A percentile compares a stretch with the other conserved stretches of the same genome.
Evolutionary conservation across 805 yeast genomes (phyloP).

Genomic region (Candida glaebosa): DNA sequence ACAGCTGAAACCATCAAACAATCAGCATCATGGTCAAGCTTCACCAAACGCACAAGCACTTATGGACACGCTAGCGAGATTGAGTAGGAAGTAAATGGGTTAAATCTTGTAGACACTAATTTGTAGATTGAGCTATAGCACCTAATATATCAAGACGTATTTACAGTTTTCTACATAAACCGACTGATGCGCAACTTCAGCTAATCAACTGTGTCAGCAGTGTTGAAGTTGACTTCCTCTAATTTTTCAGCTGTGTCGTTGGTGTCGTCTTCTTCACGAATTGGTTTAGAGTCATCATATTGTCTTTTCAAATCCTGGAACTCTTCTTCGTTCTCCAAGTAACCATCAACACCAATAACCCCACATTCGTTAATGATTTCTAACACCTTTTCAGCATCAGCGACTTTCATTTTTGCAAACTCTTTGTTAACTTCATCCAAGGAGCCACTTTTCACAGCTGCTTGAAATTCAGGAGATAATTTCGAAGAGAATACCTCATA

Average conservation of each 20-base stretch:
- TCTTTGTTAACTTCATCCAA: slow-evolving; percentile 81
- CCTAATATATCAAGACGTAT: slow-evolving; percentile 1
- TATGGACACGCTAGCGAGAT: slow-evolving; percentile 36
- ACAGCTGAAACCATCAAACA: slow-evolving; percentile 12
- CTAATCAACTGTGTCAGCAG: slow-evolving; percentile 23
- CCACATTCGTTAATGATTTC: slow-evolving; percentile 76
- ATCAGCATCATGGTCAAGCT: slow-evolving; percentile 11
- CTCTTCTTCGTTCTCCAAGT: slow-evolving; percentile 69
- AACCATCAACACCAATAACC: slow-evolving; percentile 77
- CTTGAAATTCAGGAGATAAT: slow-evolving; percentile 61
- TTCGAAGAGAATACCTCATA: slow-evolving; percentile 53
- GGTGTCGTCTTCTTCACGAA: slow-evolving; percentile 7
- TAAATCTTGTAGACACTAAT: not conserved
- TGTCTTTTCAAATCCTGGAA: slow-evolving; percentile 53
- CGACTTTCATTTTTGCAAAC: slow-evolving; percentile 67
- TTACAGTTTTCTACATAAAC: not conserved
- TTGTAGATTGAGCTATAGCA: slow-evolving; percentile 2
- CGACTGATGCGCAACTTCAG: no score
- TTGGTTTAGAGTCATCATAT: slow-evolving; percentile 29
- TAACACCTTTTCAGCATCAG: slow-evolving; percentile 75
- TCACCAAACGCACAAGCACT: slow-evolving; percentile 21
- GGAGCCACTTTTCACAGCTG: slow-evolving; percentile 67
- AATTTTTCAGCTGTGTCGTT: slow-evolving; percentile 9
- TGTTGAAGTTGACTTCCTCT: slow-evolving; percentile 9
- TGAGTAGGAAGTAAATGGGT: slow-evolving; percentile 23